Percentiles rank a stretch among this genome's conserved stretches.
These are phyloP conservation scores for Coelastrella sp. DNA, from an alignment of 139 green algal genomes.

Conservation along the genomic window DNA sequence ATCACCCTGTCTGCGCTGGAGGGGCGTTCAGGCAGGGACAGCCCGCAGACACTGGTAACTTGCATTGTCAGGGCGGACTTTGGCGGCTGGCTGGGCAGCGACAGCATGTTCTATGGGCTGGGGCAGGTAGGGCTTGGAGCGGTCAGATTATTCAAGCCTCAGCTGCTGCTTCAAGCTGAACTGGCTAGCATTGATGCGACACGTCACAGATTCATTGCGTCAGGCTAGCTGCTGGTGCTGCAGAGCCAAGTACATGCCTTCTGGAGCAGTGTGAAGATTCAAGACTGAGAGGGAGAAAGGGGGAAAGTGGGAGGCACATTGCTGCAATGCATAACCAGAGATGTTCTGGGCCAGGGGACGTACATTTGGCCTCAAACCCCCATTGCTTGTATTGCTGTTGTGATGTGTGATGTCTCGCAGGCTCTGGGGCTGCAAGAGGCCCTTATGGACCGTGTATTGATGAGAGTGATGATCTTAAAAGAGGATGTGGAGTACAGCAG, in stretches of 20 bases:
- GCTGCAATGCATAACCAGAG: too few relatives aligned
- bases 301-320: too few relatives aligned
- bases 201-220: neutral
- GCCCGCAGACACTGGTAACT: constrained; percentile 41
- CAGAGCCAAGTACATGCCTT: too few relatives aligned
- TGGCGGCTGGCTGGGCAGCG: constrained; percentile 37
- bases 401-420: neutral
- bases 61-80: constrained; percentile 43
- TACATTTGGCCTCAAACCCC: too few relatives aligned
- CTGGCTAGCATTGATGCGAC: neutral
- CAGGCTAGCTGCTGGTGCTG: neutral
- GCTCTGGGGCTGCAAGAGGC: constrained; percentile 41
- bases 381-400: too few relatives aligned
- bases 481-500: constrained; percentile 42
- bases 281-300: too few relatives aligned
- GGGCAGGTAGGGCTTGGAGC: neutral
- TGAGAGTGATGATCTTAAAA: constrained; percentile 46
- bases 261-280: too few relatives aligned
- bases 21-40: constrained; percentile 2
- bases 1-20: constrained; percentile 47
- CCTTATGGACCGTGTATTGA: constrained; percentile 43
- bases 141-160: neutral
- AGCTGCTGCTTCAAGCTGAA: neutral
- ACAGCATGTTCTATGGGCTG: neutral
- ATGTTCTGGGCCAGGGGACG: too few relatives aligned